Evolutionary conservation across 441 rosid genomes (phyloP).

Genomic region (Populus hybrid): DNA sequence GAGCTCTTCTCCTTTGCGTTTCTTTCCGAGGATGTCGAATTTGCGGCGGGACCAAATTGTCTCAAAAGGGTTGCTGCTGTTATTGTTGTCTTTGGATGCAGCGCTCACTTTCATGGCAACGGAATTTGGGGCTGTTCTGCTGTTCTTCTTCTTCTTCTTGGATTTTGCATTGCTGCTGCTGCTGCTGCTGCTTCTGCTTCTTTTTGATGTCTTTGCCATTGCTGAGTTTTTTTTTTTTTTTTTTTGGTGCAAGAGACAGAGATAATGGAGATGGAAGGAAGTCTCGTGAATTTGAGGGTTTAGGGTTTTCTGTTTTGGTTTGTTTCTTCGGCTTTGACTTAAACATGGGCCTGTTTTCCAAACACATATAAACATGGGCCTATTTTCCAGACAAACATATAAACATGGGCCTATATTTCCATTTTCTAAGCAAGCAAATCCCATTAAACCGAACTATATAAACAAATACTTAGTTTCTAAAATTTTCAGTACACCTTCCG

Average conservation of each 20-base stretch:
- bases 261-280: not conserved
- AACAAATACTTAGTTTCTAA: too few relatives aligned
- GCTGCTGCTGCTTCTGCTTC: constrained; percentile 9
- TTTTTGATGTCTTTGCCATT: constrained; percentile 48
- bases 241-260: too few relatives aligned
- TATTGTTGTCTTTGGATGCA: constrained; percentile 35
- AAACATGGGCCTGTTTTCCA: too few relatives aligned
- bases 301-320: constrained; percentile 27
- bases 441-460: not conserved
- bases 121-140: constrained; percentile 42
- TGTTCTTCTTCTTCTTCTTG: constrained; percentile 34
- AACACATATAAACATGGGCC: too few relatives aligned
- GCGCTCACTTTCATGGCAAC: constrained; percentile 60
- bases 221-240: not conserved
- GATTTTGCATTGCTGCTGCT: constrained; percentile 27
- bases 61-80: constrained; percentile 54
- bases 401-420: too few relatives aligned
- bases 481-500: too few relatives aligned
- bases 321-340: not conserved
- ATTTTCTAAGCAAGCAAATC: not conserved
- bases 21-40: constrained; percentile 84
- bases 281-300: not conserved
- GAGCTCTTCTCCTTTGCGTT: constrained; percentile 79
- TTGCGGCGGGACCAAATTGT: constrained; percentile 82
- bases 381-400: too few relatives aligned